Conservation (phyloP, 331 rosid species). For the Rhamnella rubrinervis region DNA sequence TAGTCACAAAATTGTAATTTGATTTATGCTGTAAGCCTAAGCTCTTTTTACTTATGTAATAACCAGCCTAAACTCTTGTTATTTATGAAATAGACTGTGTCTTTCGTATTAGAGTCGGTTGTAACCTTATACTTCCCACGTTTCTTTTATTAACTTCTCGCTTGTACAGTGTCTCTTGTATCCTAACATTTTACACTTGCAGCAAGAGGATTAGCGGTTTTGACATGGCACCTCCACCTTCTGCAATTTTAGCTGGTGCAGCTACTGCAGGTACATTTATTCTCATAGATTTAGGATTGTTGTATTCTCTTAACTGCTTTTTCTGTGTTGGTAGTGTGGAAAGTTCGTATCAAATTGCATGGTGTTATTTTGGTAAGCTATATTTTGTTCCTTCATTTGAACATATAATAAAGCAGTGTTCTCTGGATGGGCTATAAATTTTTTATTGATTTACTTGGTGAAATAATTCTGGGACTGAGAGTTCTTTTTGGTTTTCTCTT, state of each 20-base stretch:
- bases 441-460: conserved; percentile 60
- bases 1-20: too few relatives aligned
- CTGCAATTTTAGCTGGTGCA: conserved; percentile 76
- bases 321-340: conserved; percentile 86
- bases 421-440: conserved; percentile 35
- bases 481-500: conserved; percentile 89
- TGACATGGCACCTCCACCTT: conserved; percentile 96
- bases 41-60: too few relatives aligned
- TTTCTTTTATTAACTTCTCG: background rate
- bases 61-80: too few relatives aligned
- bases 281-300: conserved; percentile 25
- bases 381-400: conserved; percentile 56
- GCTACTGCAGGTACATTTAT: conserved; percentile 66
- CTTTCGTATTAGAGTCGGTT: too few relatives aligned
- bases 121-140: background rate
- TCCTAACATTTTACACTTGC: conserved; percentile 44
- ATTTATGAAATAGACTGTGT: too few relatives aligned
- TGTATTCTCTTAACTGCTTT: conserved; percentile 62
- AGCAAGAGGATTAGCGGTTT: conserved; percentile 99
- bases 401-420: conserved; percentile 45
- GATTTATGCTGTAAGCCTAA: too few relatives aligned
- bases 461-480: conserved; percentile 92
- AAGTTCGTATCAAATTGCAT: conserved; percentile 86
- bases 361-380: conserved; percentile 91
- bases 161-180: conserved; percentile 6